Base-by-base conservation (phyloP, 2,329 filamentous ascomycete genomes). In the Diaporthe sp. region DNA sequence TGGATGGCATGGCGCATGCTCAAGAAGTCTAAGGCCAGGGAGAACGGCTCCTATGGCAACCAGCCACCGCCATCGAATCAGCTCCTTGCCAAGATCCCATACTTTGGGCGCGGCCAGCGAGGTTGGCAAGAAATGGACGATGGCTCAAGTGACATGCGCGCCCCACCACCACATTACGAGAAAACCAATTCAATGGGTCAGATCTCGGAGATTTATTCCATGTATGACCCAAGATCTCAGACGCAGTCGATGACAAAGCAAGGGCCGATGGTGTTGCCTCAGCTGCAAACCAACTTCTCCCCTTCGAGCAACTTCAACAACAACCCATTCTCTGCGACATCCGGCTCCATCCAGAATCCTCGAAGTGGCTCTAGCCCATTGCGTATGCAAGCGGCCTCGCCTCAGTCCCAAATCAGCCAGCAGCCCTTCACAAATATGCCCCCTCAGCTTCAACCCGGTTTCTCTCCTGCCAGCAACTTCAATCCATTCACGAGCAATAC, bases 1-100 rank as follows among this genome's bases (percentile, higher is more conserved):
- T 89, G 86, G 86, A 80, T 88, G 33, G 78, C 85, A 7, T 87
- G 84, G 81, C 82, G 84, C n/a, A 80, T 81, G 15, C 67, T 82
- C 58, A 82, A 82, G 73, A 84, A 82, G 76, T 79, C 81, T 10
- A 83, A 79, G 68, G 77, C 77, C 40, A 74, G 75, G 13, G 77
- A 77, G 69, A 60, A 72, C 35, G 67, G 75, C 25, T 78, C 50
- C 17, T 66, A 75, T 19, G 71, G 60, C 22, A 69, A 70, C 25
- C 67, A 74, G 13, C 72, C 38, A 17, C 45, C 71, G 17, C 47
- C 76, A 30, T 69, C 75, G 3, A 77, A 74, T 13, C 42, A 80
- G 4, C 35, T 84, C 8, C 75, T 81, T 7, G 79, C 79, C 67
- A 83, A 80, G 52, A 75, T 87, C 0, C 83, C 85, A 0, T 83